Evolutionary conservation across 768 basidiomycete genomes (phyloP).

Genomic region (Mycena kentingensis): DNA sequence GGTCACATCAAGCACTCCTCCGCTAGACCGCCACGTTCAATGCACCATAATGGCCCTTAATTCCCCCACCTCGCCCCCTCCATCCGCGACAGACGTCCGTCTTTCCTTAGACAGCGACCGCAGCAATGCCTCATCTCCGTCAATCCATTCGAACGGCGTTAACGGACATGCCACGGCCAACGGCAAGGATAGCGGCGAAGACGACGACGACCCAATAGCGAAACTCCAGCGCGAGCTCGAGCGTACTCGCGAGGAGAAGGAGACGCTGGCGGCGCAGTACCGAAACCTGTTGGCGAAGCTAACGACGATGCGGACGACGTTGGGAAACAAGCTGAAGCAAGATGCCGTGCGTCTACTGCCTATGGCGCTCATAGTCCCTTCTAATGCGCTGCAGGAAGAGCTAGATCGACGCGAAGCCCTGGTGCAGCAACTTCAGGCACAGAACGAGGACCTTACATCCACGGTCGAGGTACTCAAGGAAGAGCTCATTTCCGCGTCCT

Average conservation of each 20-base stretch:
- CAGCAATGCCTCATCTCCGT: conserved; percentile 32
- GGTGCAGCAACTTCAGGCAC: conserved; percentile 73
- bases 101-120: conserved; percentile 51
- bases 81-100: conserved; percentile 30
- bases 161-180: conserved; percentile 36
- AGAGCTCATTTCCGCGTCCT: conserved; percentile 76
- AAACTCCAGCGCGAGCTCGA: conserved; percentile 76
- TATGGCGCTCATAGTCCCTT: neutral
- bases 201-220: conserved; percentile 52
- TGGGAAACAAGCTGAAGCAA: conserved; percentile 93
- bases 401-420: conserved; percentile 89
- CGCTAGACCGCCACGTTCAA: too few species aligned
- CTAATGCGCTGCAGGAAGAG: conserved; percentile 77
- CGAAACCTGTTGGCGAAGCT: conserved; percentile 83
- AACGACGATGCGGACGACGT: conserved; percentile 88
- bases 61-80: neutral
- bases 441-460: conserved; percentile 70
- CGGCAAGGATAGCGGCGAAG: conserved; percentile 35
- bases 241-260: conserved; percentile 81
- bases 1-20: too few species aligned
- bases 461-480: conserved; percentile 79
- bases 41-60: conserved; percentile 4
- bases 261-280: conserved; percentile 83
- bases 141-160: conserved; percentile 35
- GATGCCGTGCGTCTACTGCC: conserved; percentile 72